Conservation (phyloP, 495 filamentous ascomycete genomes). For the Melanomma pulvis-pyrius region DNA sequence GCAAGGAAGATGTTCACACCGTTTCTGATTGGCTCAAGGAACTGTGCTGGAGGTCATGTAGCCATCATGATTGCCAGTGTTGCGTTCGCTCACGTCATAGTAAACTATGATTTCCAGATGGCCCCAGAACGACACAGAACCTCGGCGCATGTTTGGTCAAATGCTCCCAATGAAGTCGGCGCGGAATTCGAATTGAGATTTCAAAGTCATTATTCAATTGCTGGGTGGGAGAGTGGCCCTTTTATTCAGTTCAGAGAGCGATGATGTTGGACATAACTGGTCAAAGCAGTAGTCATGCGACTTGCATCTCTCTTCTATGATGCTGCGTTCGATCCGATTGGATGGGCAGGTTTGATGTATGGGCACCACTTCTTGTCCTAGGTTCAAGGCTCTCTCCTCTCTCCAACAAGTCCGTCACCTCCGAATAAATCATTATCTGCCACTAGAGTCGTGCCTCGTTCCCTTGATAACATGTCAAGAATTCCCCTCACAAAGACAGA, state of each 20-base stretch:
- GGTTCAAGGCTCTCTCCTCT: too few species aligned
- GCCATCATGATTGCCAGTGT: conserved; percentile 27
- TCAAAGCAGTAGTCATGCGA: too few species aligned
- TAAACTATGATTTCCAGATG: conserved; percentile 18
- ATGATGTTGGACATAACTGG: too few species aligned
- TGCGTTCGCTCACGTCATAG: conserved; percentile 4
- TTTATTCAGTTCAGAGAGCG: conserved; percentile 2
- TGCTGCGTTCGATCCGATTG: too few species aligned
- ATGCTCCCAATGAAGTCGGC: conserved; percentile 9
- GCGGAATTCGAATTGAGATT: conserved; percentile 10
- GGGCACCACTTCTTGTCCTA: too few species aligned
- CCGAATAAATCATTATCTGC: too few species aligned
- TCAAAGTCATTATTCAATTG: conserved; percentile 1
- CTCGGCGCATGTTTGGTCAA: conserved; percentile 10
- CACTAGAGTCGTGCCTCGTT: too few species aligned
- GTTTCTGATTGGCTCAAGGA: conserved; percentile 14
- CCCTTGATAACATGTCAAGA: too few species aligned
- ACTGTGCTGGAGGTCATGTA: conserved; percentile 15
- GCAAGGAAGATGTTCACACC: conserved; percentile 23
- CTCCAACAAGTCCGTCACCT: too few species aligned
- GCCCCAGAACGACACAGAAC: neutral
- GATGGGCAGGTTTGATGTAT: too few species aligned
- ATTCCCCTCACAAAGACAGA: too few species aligned
- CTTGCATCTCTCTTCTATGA: too few species aligned
- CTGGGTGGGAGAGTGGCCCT: neutral